Base-by-base conservation (phyloP, 257 asterid genomes). In the Avicennia marina region DNA sequence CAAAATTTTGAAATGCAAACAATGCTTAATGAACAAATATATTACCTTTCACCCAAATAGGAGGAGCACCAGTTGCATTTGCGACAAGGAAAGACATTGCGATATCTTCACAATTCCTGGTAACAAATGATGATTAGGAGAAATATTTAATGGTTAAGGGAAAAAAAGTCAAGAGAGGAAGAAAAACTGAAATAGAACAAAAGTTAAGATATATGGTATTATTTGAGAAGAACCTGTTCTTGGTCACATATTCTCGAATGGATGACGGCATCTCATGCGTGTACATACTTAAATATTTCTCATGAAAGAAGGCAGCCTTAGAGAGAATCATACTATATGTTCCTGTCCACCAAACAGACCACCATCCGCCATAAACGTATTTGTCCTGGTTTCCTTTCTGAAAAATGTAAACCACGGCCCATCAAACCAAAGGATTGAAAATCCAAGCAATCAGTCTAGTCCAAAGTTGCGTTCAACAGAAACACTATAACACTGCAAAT, bases 291-390 rank as follows among this genome's bases (percentile, higher is more conserved):
- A 87, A 89, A 68, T 87, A 87, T 65, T 80, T 87, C 73, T 87
- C 79, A 52, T 86, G 93, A 67, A 83, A 86, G 71, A 86, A 80
- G 49, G 93, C 85, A 16, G 93, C 95, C 69, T 86, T 86, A 10
- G 89, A 83, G 45, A 83, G 95, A 51, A 86, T 77, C 78, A 86
- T 83, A 57, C 89, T 86, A 56, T 83, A 86, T 19, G 85, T 72
- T 11, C 95, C 95, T 27, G 77, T 83, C 89, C 93, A 83, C 95
- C 95, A 86, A 57, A 86, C 87, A 43, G 95, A 86, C 93, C 87
- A 86, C 93, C 93, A 80, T 56, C 93, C 93, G 26, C 89, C 75
- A 48, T 83, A 86, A 12, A 71, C 52, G 41, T 74, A 84, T 62
- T 63, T 56, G 33, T 57, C 71, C 50, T 54, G 62, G 20, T 75